Percentiles rank a stretch among this genome's conserved stretches.
Conservation (phyloP, 345 rosid species). For the Eucalyptus marginata region DNA sequence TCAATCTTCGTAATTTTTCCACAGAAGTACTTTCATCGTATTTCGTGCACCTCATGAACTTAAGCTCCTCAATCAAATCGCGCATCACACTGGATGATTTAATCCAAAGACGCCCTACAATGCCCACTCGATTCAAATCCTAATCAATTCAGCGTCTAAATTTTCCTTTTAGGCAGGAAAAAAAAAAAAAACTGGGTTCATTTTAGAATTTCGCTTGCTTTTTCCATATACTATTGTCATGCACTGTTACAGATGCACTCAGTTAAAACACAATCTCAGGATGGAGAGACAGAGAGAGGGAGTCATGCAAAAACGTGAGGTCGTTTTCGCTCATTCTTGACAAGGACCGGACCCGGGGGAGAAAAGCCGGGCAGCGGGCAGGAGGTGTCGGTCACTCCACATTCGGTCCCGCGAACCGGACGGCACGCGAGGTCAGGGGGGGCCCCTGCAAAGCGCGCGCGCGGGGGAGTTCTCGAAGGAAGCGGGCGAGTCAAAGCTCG, state of each 20-base stretch:
- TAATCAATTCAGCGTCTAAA: not conserved
- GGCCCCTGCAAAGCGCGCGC: not conserved
- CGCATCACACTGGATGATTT: not conserved
- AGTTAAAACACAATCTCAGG: not conserved
- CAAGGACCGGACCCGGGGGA: not conserved
- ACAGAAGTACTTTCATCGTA: not conserved
- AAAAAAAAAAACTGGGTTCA: not conserved
- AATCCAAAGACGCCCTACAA: not conserved
- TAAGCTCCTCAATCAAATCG: not conserved
- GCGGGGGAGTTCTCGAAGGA: not conserved
- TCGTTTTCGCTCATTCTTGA: not conserved
- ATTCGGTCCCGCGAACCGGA: conserved; percentile 37
- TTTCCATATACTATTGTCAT: not conserved
- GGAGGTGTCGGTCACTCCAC: not conserved
- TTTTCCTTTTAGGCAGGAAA: not conserved
- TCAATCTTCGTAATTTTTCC: not conserved
- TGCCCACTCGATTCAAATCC: not conserved
- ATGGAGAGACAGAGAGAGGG: not conserved
- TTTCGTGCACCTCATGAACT: not conserved
- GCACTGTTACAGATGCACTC: not conserved
- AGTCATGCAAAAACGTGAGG: not conserved
- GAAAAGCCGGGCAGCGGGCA: not conserved
- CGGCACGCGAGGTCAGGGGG: conserved; percentile 67
- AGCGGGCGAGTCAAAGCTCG: not conserved
- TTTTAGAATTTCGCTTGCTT: not conserved